Evolutionary conservation across 1,139 yeast genomes (phyloP).

Genomic region (Zygosaccharomyces sapae): DNA sequence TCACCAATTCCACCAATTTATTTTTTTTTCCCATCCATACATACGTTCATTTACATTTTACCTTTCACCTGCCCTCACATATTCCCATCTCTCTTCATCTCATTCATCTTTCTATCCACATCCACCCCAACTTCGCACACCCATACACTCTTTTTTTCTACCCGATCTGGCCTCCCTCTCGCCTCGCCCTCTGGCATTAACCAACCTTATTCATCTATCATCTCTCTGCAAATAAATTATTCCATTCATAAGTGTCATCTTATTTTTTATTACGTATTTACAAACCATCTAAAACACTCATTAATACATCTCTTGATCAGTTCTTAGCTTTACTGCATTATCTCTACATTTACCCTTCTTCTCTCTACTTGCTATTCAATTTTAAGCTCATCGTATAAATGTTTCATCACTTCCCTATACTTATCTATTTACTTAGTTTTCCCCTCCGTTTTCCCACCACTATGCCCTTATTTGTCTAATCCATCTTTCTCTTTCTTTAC

Average conservation of each 20-base stretch:
- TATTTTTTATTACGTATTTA: background rate
- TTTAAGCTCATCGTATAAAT: background rate
- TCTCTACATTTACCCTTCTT: background rate
- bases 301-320: background rate
- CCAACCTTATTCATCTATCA: background rate
- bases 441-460: background rate
- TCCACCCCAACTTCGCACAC: background rate
- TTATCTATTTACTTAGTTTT: background rate
- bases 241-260: background rate
- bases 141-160: background rate
- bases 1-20: background rate
- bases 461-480: background rate
- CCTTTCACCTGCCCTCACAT: background rate
- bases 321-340: background rate
- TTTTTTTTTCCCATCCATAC: background rate
- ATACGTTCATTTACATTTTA: background rate
- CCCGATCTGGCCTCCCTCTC: background rate
- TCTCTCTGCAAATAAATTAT: background rate
- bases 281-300: background rate
- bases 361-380: background rate
- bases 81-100: background rate
- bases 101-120: background rate
- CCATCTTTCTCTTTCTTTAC: background rate
- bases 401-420: background rate
- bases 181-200: background rate